Conservation (phyloP, 768 basidiomycete genomes). For the Grammothele lineata region DNA sequence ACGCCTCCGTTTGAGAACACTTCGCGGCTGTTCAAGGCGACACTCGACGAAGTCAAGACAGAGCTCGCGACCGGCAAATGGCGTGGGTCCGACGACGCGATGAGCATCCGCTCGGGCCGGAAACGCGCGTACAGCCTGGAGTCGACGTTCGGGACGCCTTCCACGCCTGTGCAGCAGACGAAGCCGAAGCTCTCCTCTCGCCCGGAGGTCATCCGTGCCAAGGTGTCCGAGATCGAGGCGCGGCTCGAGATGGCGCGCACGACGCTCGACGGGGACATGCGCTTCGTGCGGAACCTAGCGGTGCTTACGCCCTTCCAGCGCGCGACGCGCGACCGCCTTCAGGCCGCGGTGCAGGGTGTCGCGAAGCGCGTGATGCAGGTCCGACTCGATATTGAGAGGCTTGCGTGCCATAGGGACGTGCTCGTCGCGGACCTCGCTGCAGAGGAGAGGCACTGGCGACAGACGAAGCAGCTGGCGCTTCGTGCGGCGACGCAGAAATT, state of each 20-base stretch:
- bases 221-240: constrained; percentile 61
- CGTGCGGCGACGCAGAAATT: constrained; percentile 68
- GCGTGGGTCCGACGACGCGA: constrained; percentile 29
- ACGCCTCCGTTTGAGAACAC: constrained; percentile 56
- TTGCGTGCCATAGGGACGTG: constrained; percentile 72
- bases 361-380: constrained; percentile 62
- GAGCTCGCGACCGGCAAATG: constrained; percentile 58
- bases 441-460: constrained; percentile 62
- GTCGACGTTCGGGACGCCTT: constrained; percentile 18
- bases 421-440: constrained; percentile 71
- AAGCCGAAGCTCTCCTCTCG: constrained; percentile 43
- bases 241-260: constrained; percentile 49
- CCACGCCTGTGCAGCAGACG: constrained; percentile 7
- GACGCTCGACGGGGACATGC: constrained; percentile 64
- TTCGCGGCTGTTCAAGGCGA: constrained; percentile 66
- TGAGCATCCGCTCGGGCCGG: constrained; percentile 21
- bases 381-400: constrained; percentile 69
- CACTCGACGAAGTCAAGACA: constrained; percentile 84
- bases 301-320: constrained; percentile 86
- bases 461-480: constrained; percentile 66
- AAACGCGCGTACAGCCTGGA: constrained; percentile 32
- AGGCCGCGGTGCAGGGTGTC: constrained; percentile 52
- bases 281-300: constrained; percentile 75
- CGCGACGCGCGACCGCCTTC: constrained; percentile 74
- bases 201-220: constrained; percentile 51